Evolutionary conservation across 2,329 filamentous ascomycete species (phyloP), one percentile per base, ranked within the genome.

Genomic region (Orbilia javanica): DNA sequence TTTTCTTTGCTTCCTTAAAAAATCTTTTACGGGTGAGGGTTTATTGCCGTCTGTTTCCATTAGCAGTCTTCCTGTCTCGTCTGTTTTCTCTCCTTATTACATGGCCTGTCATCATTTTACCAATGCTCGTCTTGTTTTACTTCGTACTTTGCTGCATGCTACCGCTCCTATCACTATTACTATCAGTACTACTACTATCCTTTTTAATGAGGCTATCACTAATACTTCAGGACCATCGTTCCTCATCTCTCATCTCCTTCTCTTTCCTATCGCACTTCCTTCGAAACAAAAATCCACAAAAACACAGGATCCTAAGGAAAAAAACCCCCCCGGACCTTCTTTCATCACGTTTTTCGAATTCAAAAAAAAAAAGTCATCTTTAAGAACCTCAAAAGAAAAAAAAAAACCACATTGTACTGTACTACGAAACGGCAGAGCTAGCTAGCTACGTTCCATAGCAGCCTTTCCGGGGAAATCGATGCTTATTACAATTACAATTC

Each of bases 121-220:
- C 31, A 27, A 29, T 50, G 46, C 22, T 25, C 22, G 18, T 36
- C 34, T 46, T 46, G 42, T 46, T 22, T 29, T 27, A 44, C 5
- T 60, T n/a, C n/a, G n/a, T n/a, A n/a, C n/a, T 20, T 20, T 44
- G 11, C n/a, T 36, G 34, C 15, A 20, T 22, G 22, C 42, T 11
- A 18, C n/a, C 36, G 8, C 34, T 36, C 8, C 34, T 36, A 36
- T 11, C 3, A 15, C 39, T 42, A 36, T 39, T 18, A 22, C 11
- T 44, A n/a, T n/a, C n/a, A n/a, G n/a, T n/a, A n/a, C 29, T 60
- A 13, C 29, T 36, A 55, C 10, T 22, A 57, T 57, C 29, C 29
- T 57, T 55, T 29, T 63, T 64, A 64, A 64, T 64, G 39, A 64
- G 39, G 39, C 10, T 34, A 34, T 20, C 60, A 60, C 55, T 60